Base-by-base conservation (phyloP, 768 basidiomycete species). In the Hygrophorus russula region DNA sequence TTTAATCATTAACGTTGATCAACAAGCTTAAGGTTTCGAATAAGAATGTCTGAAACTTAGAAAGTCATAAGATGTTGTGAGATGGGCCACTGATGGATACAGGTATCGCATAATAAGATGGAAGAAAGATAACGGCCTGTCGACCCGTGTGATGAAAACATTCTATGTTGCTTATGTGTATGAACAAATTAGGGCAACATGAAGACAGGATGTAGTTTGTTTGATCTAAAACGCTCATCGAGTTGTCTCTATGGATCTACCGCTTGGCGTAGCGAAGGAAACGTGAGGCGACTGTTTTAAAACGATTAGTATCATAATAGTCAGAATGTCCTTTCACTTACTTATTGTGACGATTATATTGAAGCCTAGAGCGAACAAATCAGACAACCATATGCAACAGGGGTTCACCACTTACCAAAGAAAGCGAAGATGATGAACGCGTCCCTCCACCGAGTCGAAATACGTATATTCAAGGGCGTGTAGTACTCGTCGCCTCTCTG, bases 221-320 rank as follows among this genome's bases (percentile, higher is more conserved):
- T n/a, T n/a, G n/a, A n/a, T n/a, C n/a, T n/a, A n/a, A n/a, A n/a
- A n/a, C n/a, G n/a, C n/a, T n/a, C n/a, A n/a, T n/a, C n/a, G n/a
- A n/a, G n/a, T n/a, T n/a, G n/a, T n/a, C n/a, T n/a, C n/a, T n/a
- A n/a, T n/a, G n/a, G n/a, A n/a, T 51, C 56, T 61, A 79, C 43
- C 82, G 78, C 55, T 74, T 84, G 18, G 82, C 79, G 50, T 77
- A 85, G 30, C 80, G 73, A 36, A 87, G 65, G 63, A 73, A 80
- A 36, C 81, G 72, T 18, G 83, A 84, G 5, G 82, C 83, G 45
- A 83, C 71, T 66, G 51, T 11, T 50, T 40, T 33, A 29, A 31
- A 28, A 30, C 9, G 5, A 11, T 18, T 11, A 12, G 11, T 19
- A 12, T 24, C 19, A n/a, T 3, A 15, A 24, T 24, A 24, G 24